These are phyloP conservation scores for Trichophyton schoenleinii DNA, from an alignment of 2,329 filamentous ascomycete species.

Conservation along the genomic window DNA sequence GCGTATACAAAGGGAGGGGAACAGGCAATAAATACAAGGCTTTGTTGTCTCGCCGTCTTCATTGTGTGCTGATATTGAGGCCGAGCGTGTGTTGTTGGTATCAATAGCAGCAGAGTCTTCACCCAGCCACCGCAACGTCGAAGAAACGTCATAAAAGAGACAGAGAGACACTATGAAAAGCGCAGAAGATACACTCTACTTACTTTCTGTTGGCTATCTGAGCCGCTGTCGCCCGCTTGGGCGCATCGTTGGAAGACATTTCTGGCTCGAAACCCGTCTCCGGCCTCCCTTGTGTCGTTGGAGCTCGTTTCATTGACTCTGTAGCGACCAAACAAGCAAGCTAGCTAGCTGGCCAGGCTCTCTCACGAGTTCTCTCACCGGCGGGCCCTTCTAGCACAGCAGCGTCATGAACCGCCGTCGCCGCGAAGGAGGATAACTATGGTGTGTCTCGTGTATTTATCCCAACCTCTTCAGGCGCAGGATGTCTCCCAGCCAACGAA, in stretches of 20 bases:
- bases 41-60: neutral
- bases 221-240: conserved; percentile 41
- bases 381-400: neutral
- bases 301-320: conserved; percentile 22
- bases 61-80: neutral
- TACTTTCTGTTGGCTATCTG: conserved; percentile 44
- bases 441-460: neutral
- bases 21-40: too few species aligned
- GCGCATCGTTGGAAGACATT: conserved; percentile 34
- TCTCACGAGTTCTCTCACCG: neutral
- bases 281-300: conserved; percentile 26
- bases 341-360: conserved; percentile 20
- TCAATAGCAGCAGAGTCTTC: neutral
- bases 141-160: neutral
- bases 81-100: neutral
- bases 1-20: too few species aligned
- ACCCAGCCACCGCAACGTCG: neutral
- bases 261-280: conserved; percentile 22
- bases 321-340: neutral
- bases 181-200: conserved; percentile 22
- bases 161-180: neutral
- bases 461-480: neutral
- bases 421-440: neutral
- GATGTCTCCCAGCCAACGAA: neutral
- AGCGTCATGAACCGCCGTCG: neutral